Evolutionary conservation across 495 filamentous ascomycete species (phyloP), one percentile per base, ranked within the genome.

Genomic region (Penicillium coprophilum): DNA sequence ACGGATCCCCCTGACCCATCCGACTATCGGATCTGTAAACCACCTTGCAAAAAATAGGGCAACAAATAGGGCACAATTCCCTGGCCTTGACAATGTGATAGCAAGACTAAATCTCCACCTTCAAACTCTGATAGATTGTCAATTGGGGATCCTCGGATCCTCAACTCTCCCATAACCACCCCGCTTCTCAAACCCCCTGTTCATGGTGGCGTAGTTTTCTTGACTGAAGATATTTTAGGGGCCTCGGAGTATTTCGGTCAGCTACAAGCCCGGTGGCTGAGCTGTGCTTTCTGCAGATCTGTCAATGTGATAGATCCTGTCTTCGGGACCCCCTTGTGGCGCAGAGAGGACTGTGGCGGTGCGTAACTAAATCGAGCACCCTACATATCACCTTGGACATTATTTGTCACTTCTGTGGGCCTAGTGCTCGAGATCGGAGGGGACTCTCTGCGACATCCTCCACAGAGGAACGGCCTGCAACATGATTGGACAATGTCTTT

Each of bases 1-100:
- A 67, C 61, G 57, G 66, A 60, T 59, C 64, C 46, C 71, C 45
- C 41, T 43, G 58, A 53, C 39, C 63, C 64, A 59, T 65, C 52
- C 44, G 58, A 68, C 65, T 66, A 68, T 66, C 62, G 62, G 64
- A 70, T 67, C 60, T 69, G 60, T 59, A 58, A 58, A 63, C 65
- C 3, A 6, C 7, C 7, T 27, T 27, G 24, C 2, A 24, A 27
- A 27, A 27, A 27, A n/a, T n/a, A n/a, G n/a, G n/a, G n/a, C n/a
- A n/a, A n/a, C n/a, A n/a, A n/a, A 48, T 31, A 10, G 13, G 34
- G 2, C 6, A 17, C n/a, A 56, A 53, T 56, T 54, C 58, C 58
- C 61, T 50, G 54, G 12, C 28, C 43, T 38, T 54, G 21, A 49
- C 24, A 31, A 17, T 41, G 24, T 31, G 50, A 43, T 28, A 43